These are phyloP conservation scores for Hypholoma sublateritium DNA, from an alignment of 768 basidiomycete species.

Conservation along the genomic window DNA sequence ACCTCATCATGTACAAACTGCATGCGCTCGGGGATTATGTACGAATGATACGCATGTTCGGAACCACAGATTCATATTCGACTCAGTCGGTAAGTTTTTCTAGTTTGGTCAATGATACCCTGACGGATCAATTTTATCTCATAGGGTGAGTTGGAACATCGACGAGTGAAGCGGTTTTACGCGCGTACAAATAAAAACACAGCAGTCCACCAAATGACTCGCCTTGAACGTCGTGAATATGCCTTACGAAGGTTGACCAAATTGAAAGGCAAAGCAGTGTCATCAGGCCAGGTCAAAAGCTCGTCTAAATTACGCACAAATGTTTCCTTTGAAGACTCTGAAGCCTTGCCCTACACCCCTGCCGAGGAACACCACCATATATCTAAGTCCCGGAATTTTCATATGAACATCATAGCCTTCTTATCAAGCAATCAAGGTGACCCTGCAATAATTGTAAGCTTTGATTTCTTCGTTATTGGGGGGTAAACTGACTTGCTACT, in stretches of 20 bases:
- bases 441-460: neutral
- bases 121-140: neutral
- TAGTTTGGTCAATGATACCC: neutral
- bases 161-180: conserved; percentile 2
- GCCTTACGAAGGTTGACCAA: neutral
- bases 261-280: neutral
- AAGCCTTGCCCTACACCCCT: conserved; percentile 12
- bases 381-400: conserved; percentile 2
- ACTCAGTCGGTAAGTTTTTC: conserved; percentile 25
- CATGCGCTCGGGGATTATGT: conserved; percentile 35
- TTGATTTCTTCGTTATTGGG: neutral
- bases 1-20: conserved; percentile 29
- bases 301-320: neutral
- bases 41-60: conserved; percentile 18
- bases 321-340: conserved; percentile 7
- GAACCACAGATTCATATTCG: conserved; percentile 28
- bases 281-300: neutral
- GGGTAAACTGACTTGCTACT: neutral
- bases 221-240: conserved; percentile 3
- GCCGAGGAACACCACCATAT: conserved; percentile 17
- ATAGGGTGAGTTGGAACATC: conserved; percentile 16
- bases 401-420: neutral
- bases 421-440: neutral
- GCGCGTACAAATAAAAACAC: neutral
- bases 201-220: neutral